Evolutionary conservation across 768 basidiomycete species (phyloP).

Genomic region (Tulasnella sp.): DNA sequence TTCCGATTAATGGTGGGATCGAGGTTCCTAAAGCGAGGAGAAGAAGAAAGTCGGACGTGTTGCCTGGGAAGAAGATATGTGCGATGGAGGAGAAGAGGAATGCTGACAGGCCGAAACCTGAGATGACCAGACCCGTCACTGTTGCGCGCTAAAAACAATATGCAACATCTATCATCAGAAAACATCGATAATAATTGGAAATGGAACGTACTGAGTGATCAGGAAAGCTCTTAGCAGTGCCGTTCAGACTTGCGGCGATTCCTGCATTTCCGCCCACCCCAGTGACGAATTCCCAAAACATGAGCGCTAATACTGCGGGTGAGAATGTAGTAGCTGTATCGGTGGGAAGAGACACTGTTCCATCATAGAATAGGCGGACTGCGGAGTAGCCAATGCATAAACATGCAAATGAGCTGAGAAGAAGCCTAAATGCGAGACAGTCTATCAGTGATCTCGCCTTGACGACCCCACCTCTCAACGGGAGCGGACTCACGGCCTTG

Average conservation of each 20-base stretch:
- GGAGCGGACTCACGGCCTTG: conserved; percentile 41
- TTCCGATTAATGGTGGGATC: conserved; percentile 72
- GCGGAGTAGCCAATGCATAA: conserved; percentile 71
- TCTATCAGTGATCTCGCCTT: neutral
- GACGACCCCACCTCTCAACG: neutral
- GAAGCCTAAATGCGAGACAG: conserved; percentile 41
- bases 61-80: conserved; percentile 64
- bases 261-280: conserved; percentile 76
- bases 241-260: conserved; percentile 64
- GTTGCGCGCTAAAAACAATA: conserved; percentile 56
- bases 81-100: conserved; percentile 83
- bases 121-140: conserved; percentile 71
- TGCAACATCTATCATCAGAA: neutral
- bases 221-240: conserved; percentile 79
- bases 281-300: conserved; percentile 63
- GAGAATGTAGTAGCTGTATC: conserved; percentile 37
- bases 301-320: conserved; percentile 49
- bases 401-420: conserved; percentile 54
- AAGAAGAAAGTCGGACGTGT: conserved; percentile 72
- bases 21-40: conserved; percentile 75
- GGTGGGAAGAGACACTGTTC: conserved; percentile 42
- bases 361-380: conserved; percentile 63
- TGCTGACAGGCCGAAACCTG: conserved; percentile 86
- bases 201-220: conserved; percentile 53
- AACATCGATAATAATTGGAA: neutral